These are phyloP conservation scores for Toxicodendron radicans DNA, from an alignment of 345 rosid genomes.

Conservation along the genomic window DNA sequence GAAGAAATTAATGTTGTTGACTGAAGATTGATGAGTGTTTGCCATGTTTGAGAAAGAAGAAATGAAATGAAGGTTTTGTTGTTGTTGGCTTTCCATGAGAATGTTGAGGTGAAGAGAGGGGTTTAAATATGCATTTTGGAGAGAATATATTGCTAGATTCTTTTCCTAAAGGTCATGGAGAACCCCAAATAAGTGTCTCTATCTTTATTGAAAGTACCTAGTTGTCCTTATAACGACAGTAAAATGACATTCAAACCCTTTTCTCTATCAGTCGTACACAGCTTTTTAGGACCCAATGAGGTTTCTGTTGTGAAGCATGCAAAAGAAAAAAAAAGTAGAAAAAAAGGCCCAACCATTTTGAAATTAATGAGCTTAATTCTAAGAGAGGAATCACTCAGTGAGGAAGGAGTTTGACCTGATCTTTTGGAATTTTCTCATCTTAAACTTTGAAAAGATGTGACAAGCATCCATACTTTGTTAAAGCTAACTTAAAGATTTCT, in stretches of 20 bases:
- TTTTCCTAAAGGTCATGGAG: constrained; percentile 31
- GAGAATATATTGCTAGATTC: constrained; percentile 28
- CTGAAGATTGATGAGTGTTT: constrained; percentile 23
- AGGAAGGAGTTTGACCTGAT: constrained; percentile 46
- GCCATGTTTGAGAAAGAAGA: constrained; percentile 29
- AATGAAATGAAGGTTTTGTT: neutral
- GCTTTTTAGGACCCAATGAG: constrained; percentile 34
- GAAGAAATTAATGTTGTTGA: constrained; percentile 27
- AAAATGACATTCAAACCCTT: constrained; percentile 20
- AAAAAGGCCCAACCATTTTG: constrained; percentile 34
- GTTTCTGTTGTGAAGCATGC: constrained; percentile 47
- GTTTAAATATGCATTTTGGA: constrained; percentile 35
- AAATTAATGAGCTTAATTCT: constrained; percentile 15
- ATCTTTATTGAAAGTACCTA: constrained; percentile 27
- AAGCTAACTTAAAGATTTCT: constrained; percentile 32
- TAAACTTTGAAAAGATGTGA: constrained; percentile 44
- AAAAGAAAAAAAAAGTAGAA: constrained; percentile 22
- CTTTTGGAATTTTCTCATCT: constrained; percentile 33
- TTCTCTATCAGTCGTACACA: neutral
- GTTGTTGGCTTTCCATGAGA: constrained; percentile 28
- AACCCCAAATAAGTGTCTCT: constrained; percentile 30
- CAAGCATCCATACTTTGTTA: constrained; percentile 40
- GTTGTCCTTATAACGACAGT: constrained; percentile 13
- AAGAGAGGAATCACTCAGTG: constrained; percentile 36
- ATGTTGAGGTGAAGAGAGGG: constrained; percentile 34